Conservation (phyloP, 257 asterid genomes). For the Penstemon eatonii region DNA sequence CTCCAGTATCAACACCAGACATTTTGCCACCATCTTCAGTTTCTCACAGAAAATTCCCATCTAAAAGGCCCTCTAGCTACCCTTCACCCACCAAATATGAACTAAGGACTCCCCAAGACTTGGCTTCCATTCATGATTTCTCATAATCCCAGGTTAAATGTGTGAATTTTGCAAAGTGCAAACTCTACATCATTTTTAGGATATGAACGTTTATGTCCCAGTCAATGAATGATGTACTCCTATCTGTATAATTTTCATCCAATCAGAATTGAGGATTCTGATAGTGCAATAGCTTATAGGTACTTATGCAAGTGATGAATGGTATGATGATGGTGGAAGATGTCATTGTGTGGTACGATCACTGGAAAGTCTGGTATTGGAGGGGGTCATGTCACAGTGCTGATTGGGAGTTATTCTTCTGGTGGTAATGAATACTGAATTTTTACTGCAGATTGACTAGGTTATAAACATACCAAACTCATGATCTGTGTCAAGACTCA, state of each 20-base stretch:
- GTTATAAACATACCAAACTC: neutral
- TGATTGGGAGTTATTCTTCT: neutral
- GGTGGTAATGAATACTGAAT: neutral
- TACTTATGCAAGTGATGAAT: neutral
- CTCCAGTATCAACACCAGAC: slow-evolving; percentile 14
- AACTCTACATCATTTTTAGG: slow-evolving; percentile 5
- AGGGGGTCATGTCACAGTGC: neutral
- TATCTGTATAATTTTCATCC: neutral
- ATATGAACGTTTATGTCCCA: neutral
- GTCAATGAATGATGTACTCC: neutral
- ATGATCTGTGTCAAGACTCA: slow-evolving; percentile 3
- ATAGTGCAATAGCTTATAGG: neutral
- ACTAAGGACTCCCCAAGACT: neutral
- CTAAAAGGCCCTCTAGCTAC: slow-evolving; percentile 3
- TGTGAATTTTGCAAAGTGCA: neutral
- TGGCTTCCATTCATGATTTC: neutral
- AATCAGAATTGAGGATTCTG: neutral
- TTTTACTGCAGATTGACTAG: neutral
- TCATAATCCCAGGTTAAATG: neutral
- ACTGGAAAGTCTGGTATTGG: neutral
- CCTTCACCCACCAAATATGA: slow-evolving; percentile 2
- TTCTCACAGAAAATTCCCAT: neutral
- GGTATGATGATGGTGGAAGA: neutral
- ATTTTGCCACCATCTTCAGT: neutral
- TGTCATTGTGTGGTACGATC: neutral